Evolutionary conservation across 1,139 yeast genomes (phyloP), one percentile per base, ranked within the genome.

Genomic region (Saccharomycopsis hybrid): DNA sequence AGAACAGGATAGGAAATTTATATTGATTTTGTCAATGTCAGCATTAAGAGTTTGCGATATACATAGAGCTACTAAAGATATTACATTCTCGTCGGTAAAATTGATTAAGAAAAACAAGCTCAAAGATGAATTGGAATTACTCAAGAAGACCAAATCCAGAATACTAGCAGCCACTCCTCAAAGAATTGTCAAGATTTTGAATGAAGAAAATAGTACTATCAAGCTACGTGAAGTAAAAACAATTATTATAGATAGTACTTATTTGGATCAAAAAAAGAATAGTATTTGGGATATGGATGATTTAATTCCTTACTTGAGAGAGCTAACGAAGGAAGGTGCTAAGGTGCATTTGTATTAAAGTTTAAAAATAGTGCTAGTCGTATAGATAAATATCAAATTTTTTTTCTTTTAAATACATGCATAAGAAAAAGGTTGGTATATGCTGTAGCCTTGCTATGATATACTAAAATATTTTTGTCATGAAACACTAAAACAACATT

Each of bases 21-120:
- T 83, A 25, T 70, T 83, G 13, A 67, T 83, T 2, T 63, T 85
- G 18, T 76, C 86, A 3, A 74, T 78, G 73, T 82, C 89, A 0
- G 90, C 90, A 0, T 65, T 83, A 28, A 70, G 92, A 52, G 87
- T 84, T 1, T 84, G 92, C 65, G 90, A 84, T 59, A 72, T 82
- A 2, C 79, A 78, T 60, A 71, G 92, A 51, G 80, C 82, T 1
- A 75, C 82, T 8, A 71, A 70, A 55, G 69, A 67, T n/a, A 57
- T 78, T 28, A 62, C 70, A 3, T 80, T 82, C 7, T 76, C 83
- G 0, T 77, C 87, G 1, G 56, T 83, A 50, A 84, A 83, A 60
- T 63, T 84, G 43, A 84, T 84, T 59, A 76, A 78, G 58, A 85
- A 84, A 64, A 84, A 85, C 62, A 77, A 80, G 56, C 61, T 82